These are phyloP conservation scores for Chaetomiaceae sp. DNA, from an alignment of 2,329 filamentous ascomycete species.

Conservation along the genomic window DNA sequence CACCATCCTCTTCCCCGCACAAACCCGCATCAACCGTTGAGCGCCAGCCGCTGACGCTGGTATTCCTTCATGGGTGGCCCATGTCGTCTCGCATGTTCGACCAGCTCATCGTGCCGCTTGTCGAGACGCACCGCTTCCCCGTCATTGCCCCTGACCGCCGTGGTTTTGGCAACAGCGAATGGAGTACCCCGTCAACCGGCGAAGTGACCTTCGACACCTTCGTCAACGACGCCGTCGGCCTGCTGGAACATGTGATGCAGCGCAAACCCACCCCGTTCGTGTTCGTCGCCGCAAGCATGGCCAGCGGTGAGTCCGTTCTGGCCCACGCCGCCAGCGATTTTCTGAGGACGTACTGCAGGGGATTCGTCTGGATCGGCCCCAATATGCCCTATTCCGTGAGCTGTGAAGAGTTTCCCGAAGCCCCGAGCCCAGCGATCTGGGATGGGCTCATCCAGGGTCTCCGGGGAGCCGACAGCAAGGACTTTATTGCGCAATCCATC, in stretches of 20 bases:
- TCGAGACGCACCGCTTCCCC: constrained; percentile 18
- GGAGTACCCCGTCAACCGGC: constrained; percentile 4
- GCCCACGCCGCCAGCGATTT: neutral
- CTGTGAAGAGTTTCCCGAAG: constrained; percentile 6
- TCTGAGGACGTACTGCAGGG: constrained; percentile 14
- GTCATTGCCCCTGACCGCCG: constrained; percentile 22
- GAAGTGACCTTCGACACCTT: constrained; percentile 22
- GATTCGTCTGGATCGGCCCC: constrained; percentile 22
- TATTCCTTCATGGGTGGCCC: constrained; percentile 26
- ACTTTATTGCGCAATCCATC: constrained; percentile 1
- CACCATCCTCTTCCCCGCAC: constrained; percentile 7
- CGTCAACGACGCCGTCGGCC: constrained; percentile 11
- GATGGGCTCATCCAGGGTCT: constrained; percentile 8
- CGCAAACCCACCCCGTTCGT: constrained; percentile 11
- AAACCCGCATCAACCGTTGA: neutral
- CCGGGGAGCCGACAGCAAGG: constrained; percentile 1
- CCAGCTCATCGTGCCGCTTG: constrained; percentile 22
- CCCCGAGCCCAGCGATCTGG: neutral
- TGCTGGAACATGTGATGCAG: constrained; percentile 11
- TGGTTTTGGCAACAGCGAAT: constrained; percentile 19
- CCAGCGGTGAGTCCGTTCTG: constrained; percentile 15
- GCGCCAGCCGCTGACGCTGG: constrained; percentile 15
- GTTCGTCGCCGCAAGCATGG: constrained; percentile 23
- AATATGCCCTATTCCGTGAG: constrained; percentile 18
- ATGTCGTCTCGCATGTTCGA: constrained; percentile 26